Evolutionary conservation across 768 basidiomycete genomes (phyloP).

Genomic region (Austroboletus eburneus): DNA sequence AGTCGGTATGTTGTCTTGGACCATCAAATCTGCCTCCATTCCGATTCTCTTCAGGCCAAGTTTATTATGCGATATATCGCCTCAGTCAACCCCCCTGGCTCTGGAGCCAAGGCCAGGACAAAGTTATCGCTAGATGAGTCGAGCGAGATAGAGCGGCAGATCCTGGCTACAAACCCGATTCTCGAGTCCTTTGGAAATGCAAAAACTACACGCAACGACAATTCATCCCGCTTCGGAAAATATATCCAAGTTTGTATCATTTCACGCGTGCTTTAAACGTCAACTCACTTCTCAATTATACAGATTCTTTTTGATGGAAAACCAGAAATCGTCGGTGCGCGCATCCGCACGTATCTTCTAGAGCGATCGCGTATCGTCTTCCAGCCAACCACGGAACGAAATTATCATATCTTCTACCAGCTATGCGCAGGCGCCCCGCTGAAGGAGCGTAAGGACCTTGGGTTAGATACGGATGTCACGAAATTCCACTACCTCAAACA

Average conservation of each 20-base stretch:
- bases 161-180: conserved; percentile 98
- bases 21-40: conserved; percentile 1
- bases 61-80: conserved; percentile 99
- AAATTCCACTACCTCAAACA: conserved; percentile 93
- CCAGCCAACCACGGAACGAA: conserved; percentile 94
- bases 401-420: conserved; percentile 99
- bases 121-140: conserved; percentile 79
- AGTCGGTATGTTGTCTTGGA: conserved; percentile 59
- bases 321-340: conserved; percentile 96
- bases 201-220: conserved; percentile 98
- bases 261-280: neutral
- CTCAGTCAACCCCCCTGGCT: conserved; percentile 84
- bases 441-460: conserved; percentile 93
- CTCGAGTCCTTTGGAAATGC: conserved; percentile 99
- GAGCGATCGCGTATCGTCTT: conserved; percentile 98
- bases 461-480: conserved; percentile 77
- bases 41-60: conserved; percentile 61
- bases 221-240: conserved; percentile 98
- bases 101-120: conserved; percentile 56
- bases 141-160: conserved; percentile 95
- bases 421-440: conserved; percentile 94
- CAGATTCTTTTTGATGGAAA: conserved; percentile 95
- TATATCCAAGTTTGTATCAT: conserved; percentile 76
- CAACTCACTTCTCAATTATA: neutral
- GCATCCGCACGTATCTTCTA: conserved; percentile 97